Evolutionary conservation across 768 basidiomycete genomes (phyloP).

Genomic region (Leccinum incarnatum): DNA sequence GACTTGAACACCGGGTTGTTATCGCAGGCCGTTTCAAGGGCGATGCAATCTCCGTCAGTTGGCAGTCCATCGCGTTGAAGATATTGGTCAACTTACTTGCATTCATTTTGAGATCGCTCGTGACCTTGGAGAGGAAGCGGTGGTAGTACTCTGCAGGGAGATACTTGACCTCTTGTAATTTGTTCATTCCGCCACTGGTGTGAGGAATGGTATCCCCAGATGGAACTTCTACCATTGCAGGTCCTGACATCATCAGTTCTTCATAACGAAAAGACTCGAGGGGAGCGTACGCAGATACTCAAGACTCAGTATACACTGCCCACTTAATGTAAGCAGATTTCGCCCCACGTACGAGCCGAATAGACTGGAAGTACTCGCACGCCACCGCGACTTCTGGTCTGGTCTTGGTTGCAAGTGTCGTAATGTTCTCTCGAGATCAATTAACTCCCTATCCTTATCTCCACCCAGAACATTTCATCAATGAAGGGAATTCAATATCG

Average conservation of each 20-base stretch:
- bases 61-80: background rate
- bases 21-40: background rate
- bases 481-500: background rate
- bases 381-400: background rate
- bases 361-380: background rate
- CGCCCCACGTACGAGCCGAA: background rate
- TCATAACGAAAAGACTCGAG: background rate
- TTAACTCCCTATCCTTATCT: background rate
- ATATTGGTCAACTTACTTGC: constrained; percentile 42
- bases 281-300: background rate
- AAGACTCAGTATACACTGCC: background rate
- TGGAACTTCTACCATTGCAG: background rate
- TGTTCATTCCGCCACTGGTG: background rate
- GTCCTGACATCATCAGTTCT: background rate
- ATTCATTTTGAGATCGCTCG: constrained; percentile 55
- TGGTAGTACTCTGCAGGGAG: constrained; percentile 53
- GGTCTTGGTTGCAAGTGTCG: background rate
- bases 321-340: background rate
- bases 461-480: background rate
- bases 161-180: background rate
- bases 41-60: background rate
- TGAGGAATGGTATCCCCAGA: background rate
- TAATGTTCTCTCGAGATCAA: background rate
- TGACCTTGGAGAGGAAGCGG: constrained; percentile 52
- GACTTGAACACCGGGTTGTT: background rate